Conservation (phyloP, 371 early-diverging fungal genomes). For the Mucor ambiguus region DNA sequence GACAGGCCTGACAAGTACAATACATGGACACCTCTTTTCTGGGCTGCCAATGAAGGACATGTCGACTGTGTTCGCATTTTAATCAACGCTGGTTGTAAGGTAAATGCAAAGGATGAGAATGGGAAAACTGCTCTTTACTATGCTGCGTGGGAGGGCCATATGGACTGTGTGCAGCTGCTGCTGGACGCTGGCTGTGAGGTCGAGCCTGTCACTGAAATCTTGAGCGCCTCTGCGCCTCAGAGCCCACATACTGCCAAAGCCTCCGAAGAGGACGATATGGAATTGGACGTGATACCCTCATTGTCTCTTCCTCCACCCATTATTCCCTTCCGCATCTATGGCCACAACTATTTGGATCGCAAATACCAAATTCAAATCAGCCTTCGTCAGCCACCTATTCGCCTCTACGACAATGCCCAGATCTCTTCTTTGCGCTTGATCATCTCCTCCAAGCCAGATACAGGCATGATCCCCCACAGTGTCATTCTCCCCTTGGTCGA, state of each 20-base stretch:
- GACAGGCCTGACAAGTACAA: constrained; percentile 86
- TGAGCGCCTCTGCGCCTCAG: constrained; percentile 7
- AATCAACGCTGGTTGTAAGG: constrained; percentile 78
- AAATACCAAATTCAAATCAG: constrained; percentile 81
- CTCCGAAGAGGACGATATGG: constrained; percentile 18
- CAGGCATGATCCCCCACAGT: constrained; percentile 87
- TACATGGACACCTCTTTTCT: constrained; percentile 96
- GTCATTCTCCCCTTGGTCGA: constrained; percentile 89
- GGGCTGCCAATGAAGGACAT: constrained; percentile 93
- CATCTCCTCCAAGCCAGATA: constrained; percentile 77
- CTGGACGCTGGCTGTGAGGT: constrained; percentile 57
- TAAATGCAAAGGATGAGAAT: constrained; percentile 81
- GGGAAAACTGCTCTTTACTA: constrained; percentile 87
- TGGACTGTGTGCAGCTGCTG: constrained; percentile 73
- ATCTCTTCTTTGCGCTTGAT: constrained; percentile 66
- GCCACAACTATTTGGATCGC: constrained; percentile 92
- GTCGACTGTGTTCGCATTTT: constrained; percentile 79
- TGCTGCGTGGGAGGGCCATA: constrained; percentile 93
- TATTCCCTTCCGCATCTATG: constrained; percentile 95
- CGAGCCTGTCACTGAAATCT: constrained; percentile 25
- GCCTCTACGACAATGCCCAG: constrained; percentile 66
- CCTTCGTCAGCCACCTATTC: constrained; percentile 62
- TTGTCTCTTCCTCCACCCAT: constrained; percentile 94
- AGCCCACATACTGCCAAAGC: not conserved
- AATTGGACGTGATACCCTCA: constrained; percentile 80